A percentile compares a stretch with the other conserved stretches of the same genome.
Conservation (phyloP, 2,329 filamentous ascomycete genomes). For the Talaromyces sp. region DNA sequence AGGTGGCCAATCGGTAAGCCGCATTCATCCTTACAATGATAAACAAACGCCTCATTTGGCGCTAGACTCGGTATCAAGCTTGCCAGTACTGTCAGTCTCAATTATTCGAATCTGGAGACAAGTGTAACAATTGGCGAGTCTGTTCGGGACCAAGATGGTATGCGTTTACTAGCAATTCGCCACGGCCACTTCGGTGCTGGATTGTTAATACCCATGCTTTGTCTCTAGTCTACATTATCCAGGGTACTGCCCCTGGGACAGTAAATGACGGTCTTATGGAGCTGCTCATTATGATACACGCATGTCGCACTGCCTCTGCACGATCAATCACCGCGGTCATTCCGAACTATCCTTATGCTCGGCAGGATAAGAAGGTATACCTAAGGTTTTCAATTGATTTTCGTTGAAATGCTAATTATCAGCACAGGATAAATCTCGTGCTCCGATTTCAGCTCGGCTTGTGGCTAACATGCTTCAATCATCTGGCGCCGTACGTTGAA, state of each 20-base stretch:
- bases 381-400: background rate
- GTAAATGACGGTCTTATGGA: conserved; percentile 99
- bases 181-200: background rate
- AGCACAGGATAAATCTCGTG: conserved; percentile 69
- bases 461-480: conserved; percentile 98
- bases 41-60: background rate
- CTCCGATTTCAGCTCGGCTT: conserved; percentile 89
- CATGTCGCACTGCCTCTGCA: conserved; percentile 78
- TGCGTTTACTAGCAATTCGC: background rate
- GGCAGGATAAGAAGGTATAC: conserved; percentile 80
- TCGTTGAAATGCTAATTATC: background rate
- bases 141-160: conserved; percentile 91
- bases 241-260: conserved; percentile 88
- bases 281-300: conserved; percentile 95
- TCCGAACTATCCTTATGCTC: conserved; percentile 91
- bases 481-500: conserved; percentile 50
- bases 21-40: background rate
- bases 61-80: conserved; percentile 59
- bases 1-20: conserved; percentile 61
- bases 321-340: conserved; percentile 91
- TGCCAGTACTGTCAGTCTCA: conserved; percentile 62
- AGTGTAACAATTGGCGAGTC: conserved; percentile 88
- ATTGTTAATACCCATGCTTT: conserved; percentile 5
- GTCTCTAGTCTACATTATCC: conserved; percentile 76
- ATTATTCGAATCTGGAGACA: conserved; percentile 59